phyloP scores from a whole-genome alignment of 1,284 basidiomycete genomes.

The Cryptococcus neoformans region DNA sequence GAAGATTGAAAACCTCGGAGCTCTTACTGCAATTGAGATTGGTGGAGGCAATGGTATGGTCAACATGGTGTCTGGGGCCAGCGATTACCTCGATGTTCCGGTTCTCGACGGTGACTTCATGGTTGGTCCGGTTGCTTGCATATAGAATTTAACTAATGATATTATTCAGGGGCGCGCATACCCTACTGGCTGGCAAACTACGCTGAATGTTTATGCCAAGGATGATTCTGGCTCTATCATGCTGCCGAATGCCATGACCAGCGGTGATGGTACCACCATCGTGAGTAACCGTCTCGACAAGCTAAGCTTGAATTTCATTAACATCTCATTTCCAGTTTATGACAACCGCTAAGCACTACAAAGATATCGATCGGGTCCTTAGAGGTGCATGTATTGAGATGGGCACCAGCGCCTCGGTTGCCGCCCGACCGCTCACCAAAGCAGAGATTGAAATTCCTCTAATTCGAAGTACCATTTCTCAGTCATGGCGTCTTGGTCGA shows the following conservation, averaged over 20 bases:
- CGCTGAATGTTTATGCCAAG: slow-evolving; percentile 30
- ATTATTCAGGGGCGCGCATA: slow-evolving; percentile 16
- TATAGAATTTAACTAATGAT: background rate
- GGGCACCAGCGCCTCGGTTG: slow-evolving; percentile 32
- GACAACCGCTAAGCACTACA: slow-evolving; percentile 25
- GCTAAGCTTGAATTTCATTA: background rate
- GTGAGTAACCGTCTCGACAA: slow-evolving; percentile 3
- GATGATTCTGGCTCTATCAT: slow-evolving; percentile 17
- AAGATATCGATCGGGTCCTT: slow-evolving; percentile 21
- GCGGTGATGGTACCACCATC: slow-evolving; percentile 26
- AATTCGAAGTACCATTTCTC: slow-evolving; percentile 54
- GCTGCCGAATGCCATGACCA: slow-evolving; percentile 24
- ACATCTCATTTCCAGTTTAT: slow-evolving; percentile 13
- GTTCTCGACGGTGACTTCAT: slow-evolving; percentile 53
- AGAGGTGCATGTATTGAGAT: slow-evolving; percentile 33
- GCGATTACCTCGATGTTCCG: slow-evolving; percentile 39
- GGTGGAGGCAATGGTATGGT: slow-evolving; percentile 61
- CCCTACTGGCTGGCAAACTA: slow-evolving; percentile 31
- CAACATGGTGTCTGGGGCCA: slow-evolving; percentile 50
- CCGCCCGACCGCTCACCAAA: slow-evolving; percentile 19
- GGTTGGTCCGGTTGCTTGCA: background rate
- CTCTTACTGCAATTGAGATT: slow-evolving; percentile 36
- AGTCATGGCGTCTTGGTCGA: slow-evolving; percentile 58
- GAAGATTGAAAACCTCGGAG: slow-evolving; percentile 13
- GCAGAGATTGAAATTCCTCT: slow-evolving; percentile 14